phyloP scores from a whole-genome alignment of 768 basidiomycete genomes.

The Lactarius sp. region DNA sequence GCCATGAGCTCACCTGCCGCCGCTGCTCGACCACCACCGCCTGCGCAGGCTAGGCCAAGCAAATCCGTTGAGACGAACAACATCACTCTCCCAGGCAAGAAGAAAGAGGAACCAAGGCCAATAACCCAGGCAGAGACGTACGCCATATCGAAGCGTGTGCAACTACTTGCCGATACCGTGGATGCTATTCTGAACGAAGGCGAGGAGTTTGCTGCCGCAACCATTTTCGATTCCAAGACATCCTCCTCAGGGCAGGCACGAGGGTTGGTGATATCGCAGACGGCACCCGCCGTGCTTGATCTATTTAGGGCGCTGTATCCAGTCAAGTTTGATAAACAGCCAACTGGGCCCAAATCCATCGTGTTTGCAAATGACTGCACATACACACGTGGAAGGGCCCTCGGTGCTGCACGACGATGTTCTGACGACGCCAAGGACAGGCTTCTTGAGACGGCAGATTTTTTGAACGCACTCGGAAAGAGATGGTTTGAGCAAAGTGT shows the following conservation, averaged over 20 bases:
- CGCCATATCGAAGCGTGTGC: slow-evolving; percentile 14
- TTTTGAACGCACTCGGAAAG: slow-evolving; percentile 53
- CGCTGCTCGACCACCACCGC: slow-evolving; percentile 24
- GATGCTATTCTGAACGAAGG: slow-evolving; percentile 24
- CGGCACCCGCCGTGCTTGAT: slow-evolving; percentile 65
- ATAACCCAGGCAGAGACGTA: slow-evolving; percentile 14
- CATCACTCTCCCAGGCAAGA: slow-evolving; percentile 7
- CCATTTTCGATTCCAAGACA: slow-evolving; percentile 34
- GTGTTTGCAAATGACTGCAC: slow-evolving; percentile 79
- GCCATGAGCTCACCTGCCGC: slow-evolving; percentile 26
- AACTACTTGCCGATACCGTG: slow-evolving; percentile 20
- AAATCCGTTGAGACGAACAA: neutral
- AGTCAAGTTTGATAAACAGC: slow-evolving; percentile 45
- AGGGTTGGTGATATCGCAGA: slow-evolving; percentile 54
- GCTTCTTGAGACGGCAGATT: slow-evolving; percentile 46
- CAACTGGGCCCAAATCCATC: slow-evolving; percentile 51
- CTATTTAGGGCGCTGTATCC: slow-evolving; percentile 78
- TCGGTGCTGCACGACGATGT: slow-evolving; percentile 29
- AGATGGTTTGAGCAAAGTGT: slow-evolving; percentile 69
- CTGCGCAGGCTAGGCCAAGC: slow-evolving; percentile 27
- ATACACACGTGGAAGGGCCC: slow-evolving; percentile 43
- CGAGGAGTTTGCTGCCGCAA: slow-evolving; percentile 53
- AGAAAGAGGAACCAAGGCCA: slow-evolving; percentile 8
- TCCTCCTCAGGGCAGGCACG: slow-evolving; percentile 25
- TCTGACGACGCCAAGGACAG: slow-evolving; percentile 38